phyloP scores from a whole-genome alignment of 2,329 filamentous ascomycete genomes.

The Blumeriella jaapii region DNA sequence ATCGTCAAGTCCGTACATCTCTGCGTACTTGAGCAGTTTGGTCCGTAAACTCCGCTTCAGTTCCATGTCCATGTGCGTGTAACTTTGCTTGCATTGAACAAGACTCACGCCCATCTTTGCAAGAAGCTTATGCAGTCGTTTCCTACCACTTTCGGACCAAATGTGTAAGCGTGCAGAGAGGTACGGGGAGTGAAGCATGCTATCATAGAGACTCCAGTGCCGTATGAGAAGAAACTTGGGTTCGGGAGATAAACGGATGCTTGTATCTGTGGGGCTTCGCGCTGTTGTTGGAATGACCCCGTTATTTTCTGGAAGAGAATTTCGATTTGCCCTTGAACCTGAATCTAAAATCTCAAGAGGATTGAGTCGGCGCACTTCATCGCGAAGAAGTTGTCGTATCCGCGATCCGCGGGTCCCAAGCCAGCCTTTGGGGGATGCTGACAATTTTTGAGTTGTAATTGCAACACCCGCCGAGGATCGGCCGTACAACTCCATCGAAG shows the following conservation, averaged over 20 bases:
- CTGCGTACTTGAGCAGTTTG: conserved; percentile 82
- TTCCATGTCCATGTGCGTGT: conserved; percentile 98
- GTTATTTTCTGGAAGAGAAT: conserved; percentile 50
- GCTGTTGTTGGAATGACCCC: conserved; percentile 87
- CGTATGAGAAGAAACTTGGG: conserved; percentile 85
- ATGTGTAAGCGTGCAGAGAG: conserved; percentile 84
- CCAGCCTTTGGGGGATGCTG: conserved; percentile 55
- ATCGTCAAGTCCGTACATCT: conserved; percentile 86
- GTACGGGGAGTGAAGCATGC: conserved; percentile 95
- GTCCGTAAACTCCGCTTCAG: conserved; percentile 78
- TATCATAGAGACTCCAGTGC: conserved; percentile 97
- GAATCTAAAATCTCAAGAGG: conserved; percentile 54
- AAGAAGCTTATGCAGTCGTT: conserved; percentile 82
- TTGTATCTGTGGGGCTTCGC: conserved; percentile 77
- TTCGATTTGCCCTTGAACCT: conserved; percentile 45
- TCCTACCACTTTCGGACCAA: conserved; percentile 83
- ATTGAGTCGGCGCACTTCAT: conserved; percentile 89
- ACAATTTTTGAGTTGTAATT: conserved; percentile 44
- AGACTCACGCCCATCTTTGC: conserved; percentile 97
- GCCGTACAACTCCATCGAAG: conserved; percentile 86
- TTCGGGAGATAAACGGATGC: conserved; percentile 86
- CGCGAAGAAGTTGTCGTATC: conserved; percentile 74
- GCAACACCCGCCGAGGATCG: conserved; percentile 72
- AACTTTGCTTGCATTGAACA: conserved; percentile 87
- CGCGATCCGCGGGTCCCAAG: conserved; percentile 71